Conservation (phyloP, 139 green algal species). For the Astrephomene gubernaculifera region DNA sequence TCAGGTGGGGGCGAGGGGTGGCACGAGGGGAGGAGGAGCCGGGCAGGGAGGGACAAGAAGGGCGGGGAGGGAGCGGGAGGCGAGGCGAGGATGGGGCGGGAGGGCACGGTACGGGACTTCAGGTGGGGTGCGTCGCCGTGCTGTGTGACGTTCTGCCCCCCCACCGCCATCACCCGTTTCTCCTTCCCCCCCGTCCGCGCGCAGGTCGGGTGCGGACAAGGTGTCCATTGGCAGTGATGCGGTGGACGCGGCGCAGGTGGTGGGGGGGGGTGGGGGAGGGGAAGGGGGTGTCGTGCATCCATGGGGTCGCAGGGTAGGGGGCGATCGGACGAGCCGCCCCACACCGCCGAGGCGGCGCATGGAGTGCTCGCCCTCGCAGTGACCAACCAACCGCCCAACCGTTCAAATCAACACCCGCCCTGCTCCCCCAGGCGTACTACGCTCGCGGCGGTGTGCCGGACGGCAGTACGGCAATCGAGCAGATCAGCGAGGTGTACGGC, state of each 20-base stretch:
- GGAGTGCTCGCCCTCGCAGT: too few species aligned
- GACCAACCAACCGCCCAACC: neutral
- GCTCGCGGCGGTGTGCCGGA: slow-evolving; percentile 28
- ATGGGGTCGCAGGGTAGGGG: too few species aligned
- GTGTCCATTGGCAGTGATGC: slow-evolving; percentile 97
- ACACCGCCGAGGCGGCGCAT: too few species aligned
- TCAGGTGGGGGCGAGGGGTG: slow-evolving; percentile 76
- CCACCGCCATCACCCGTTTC: neutral
- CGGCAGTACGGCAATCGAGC: slow-evolving; percentile 87
- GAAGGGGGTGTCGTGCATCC: too few species aligned
- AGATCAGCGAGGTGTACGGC: slow-evolving; percentile 96
- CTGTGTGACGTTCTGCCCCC: neutral
- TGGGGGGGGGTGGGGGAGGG: neutral
- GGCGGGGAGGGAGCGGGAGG: too few species aligned
- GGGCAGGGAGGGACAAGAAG: neutral
- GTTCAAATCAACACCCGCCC: neutral
- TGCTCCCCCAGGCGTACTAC: slow-evolving; percentile 71
- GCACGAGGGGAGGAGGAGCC: neutral
- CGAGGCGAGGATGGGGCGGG: too few species aligned
- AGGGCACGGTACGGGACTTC: neutral
- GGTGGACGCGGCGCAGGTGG: slow-evolving; percentile 71
- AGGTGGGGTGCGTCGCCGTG: neutral
- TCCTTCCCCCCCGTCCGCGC: neutral
- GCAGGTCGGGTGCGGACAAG: slow-evolving; percentile 93
- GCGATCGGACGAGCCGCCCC: too few species aligned